phyloP scores from a whole-genome alignment of 345 rosid species.

The Populus nigra region DNA sequence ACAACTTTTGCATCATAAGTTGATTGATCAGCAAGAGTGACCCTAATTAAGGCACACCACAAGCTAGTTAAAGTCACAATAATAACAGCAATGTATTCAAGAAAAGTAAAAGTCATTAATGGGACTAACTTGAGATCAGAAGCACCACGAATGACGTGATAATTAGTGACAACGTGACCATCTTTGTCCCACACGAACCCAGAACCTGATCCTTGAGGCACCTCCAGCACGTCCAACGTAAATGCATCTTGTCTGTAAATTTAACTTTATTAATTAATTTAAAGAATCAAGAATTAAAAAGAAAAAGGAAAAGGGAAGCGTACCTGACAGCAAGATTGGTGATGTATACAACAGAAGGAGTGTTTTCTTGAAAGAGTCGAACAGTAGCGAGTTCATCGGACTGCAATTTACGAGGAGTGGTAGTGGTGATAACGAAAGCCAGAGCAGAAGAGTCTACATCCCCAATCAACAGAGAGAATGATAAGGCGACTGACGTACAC shows the following conservation, averaged over 20 bases:
- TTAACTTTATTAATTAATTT: neutral
- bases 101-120: neutral
- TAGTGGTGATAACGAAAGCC: slow-evolving; percentile 63
- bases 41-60: slow-evolving; percentile 45
- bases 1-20: slow-evolving; percentile 81
- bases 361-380: slow-evolving; percentile 84
- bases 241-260: slow-evolving; percentile 80
- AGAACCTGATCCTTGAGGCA: slow-evolving; percentile 96
- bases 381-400: slow-evolving; percentile 89
- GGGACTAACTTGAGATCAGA: slow-evolving; percentile 81
- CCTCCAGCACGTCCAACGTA: slow-evolving; percentile 91
- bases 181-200: slow-evolving; percentile 89
- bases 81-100: neutral
- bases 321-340: slow-evolving; percentile 88
- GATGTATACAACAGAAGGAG: slow-evolving; percentile 95
- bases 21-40: slow-evolving; percentile 87
- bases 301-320: neutral
- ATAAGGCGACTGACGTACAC: slow-evolving; percentile 68
- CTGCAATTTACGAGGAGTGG: slow-evolving; percentile 58
- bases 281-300: neutral
- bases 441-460: slow-evolving; percentile 53
- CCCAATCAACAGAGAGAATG: slow-evolving; percentile 51
- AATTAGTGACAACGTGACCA: slow-evolving; percentile 90
- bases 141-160: slow-evolving; percentile 94
- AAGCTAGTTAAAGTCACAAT: neutral